Evolutionary conservation across 192 early-diverging fungal species (phyloP), one percentile per base, ranked within the genome.

Genomic region (Rhizophagus clarus): DNA sequence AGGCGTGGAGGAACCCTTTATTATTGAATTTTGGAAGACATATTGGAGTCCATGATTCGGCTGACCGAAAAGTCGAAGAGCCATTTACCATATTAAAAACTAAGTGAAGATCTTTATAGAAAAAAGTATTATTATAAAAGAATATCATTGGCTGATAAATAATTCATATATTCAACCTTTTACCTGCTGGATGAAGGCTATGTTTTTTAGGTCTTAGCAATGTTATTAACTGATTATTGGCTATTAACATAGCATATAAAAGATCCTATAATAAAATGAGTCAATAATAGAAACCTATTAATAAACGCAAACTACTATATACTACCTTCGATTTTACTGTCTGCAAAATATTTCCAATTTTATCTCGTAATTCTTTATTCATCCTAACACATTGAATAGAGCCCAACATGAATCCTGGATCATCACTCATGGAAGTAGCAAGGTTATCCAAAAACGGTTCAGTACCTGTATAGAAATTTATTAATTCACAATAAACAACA

Each of bases 21-120:
- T 89, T 88, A 84, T 97, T 95, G 86, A 97, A 94, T 75, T 89
- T 90, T 45, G 97, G 96, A n/a, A 97, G 88, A 79, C 97, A 99
- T 24, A 99, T 87, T 26, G 97, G 97, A 1, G 92, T 95, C 96
- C 97, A 99, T 31, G 92, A 92, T 85, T 99, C 97, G 61, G 89
- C 93, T 2, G 92, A 88, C 20, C 88, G 82, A 84, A 97, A 98
- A 8, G 90, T 88, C 1, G 88, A 87, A 9, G 93, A 93, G 2
- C 95, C 90, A 8, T 85, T 88, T 4, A 96, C 86, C 87, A 96
- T 91, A 62, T 93, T 97, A 51, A 95, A 92, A 11, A 98, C 81
- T 26, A 98, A 80, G 74, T 93, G 92, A 22, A 96, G 79, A 83
- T 99, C 97, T 51, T 75, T 1, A 74, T 10, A 60, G 10, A 63